These are phyloP conservation scores for Boletus eberwhitei DNA, from an alignment of 768 basidiomycete species.

Conservation along the genomic window DNA sequence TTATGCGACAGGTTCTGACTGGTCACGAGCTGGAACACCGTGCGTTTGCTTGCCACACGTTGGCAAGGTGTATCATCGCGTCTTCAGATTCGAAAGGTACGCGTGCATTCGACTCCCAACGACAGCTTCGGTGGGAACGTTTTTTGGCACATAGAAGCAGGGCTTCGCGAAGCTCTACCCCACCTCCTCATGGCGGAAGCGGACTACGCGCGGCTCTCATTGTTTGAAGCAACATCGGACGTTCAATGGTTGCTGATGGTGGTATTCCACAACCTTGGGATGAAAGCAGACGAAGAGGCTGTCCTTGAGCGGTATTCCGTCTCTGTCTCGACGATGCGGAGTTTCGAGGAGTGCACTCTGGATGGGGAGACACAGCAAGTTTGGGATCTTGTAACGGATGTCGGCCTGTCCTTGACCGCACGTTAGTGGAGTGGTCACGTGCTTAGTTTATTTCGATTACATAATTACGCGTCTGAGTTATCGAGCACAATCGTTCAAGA, in stretches of 20 bases:
- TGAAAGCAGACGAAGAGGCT: constrained; percentile 52
- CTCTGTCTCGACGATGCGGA: constrained; percentile 40
- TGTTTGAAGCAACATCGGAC: constrained; percentile 57
- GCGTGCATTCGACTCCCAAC: constrained; percentile 11
- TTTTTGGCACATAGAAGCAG: constrained; percentile 24
- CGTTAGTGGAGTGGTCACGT: constrained; percentile 27
- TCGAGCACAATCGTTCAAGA: constrained; percentile 2
- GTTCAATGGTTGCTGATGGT: constrained; percentile 71
- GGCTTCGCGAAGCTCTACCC: constrained; percentile 52
- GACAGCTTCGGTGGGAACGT: constrained; percentile 15
- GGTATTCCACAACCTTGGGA: constrained; percentile 67
- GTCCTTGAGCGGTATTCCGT: constrained; percentile 46
- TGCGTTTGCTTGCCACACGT: constrained; percentile 67
- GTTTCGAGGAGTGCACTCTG: constrained; percentile 40
- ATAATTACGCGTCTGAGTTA: constrained; percentile 15
- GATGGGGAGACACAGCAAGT: constrained; percentile 55
- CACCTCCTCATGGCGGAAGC: constrained; percentile 61
- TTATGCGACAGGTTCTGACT: constrained; percentile 51
- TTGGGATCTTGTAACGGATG: constrained; percentile 53
- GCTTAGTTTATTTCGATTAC: constrained; percentile 18
- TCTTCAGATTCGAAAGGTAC: constrained; percentile 47
- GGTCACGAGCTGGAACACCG: constrained; percentile 76
- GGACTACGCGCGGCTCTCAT: constrained; percentile 61
- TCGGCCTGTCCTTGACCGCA: constrained; percentile 54
- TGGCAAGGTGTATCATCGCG: constrained; percentile 73